Percentiles rank a stretch among this genome's conserved stretches.
phyloP scores from a whole-genome alignment of 139 green algal genomes.

The Picochlorum costavermella region DNA sequence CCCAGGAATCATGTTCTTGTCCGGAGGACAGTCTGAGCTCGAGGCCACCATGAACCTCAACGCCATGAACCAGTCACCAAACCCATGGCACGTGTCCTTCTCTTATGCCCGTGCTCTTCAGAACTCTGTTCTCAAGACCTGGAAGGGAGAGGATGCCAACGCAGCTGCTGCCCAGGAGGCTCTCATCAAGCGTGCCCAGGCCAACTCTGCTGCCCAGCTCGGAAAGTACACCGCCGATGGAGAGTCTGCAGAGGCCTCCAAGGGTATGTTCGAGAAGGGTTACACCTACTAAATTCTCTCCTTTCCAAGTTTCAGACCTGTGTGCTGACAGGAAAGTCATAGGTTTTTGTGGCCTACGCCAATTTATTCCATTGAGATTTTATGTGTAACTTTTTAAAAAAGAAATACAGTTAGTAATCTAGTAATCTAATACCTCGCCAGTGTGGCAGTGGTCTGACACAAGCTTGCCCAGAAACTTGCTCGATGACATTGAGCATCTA shows the following conservation, averaged over 20 bases:
- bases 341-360: no score
- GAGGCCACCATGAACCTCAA: constrained; percentile 99
- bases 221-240: constrained; percentile 81
- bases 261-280: constrained; percentile 73
- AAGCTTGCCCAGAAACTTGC: no score
- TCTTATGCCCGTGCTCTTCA: constrained; percentile 98
- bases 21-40: constrained; percentile 96
- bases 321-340: no score
- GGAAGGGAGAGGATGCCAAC: constrained; percentile 89
- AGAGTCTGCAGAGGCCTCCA: constrained; percentile 17
- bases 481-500: no score
- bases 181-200: constrained; percentile 84
- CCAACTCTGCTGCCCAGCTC: constrained; percentile 91
- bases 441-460: no score
- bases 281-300: constrained; percentile 74
- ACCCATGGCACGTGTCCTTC: constrained; percentile 99
- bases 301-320: no score
- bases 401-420: no score
- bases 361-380: no score
- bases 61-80: constrained; percentile 98
- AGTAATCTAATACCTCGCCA: no score
- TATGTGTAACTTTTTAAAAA: no score
- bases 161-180: constrained; percentile 75
- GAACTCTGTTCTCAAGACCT: constrained; percentile 74
- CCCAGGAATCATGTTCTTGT: constrained; percentile 99